Evolutionary conservation across 495 filamentous ascomycete species (phyloP).

Genomic region (Podospora fimiseda): DNA sequence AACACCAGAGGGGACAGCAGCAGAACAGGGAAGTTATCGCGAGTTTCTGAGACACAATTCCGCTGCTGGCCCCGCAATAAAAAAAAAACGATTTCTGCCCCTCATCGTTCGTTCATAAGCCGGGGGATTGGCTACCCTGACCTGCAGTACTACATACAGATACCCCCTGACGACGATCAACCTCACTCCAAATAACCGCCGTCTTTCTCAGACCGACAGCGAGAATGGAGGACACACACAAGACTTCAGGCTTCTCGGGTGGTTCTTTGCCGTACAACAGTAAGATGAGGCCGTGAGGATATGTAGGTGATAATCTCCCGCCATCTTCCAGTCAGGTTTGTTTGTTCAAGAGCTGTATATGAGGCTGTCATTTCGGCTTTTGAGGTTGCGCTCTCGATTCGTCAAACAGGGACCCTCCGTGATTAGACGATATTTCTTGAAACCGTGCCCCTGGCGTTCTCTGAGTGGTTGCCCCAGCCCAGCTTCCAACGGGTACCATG

Average conservation of each 20-base stretch:
- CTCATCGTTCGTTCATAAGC: slow-evolving; percentile 10
- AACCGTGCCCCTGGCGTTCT: slow-evolving; percentile 16
- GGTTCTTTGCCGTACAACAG: slow-evolving; percentile 4
- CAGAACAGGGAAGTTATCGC: not conserved
- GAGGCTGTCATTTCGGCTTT: slow-evolving; percentile 16
- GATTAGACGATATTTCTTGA: slow-evolving; percentile 27
- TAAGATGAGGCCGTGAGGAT: slow-evolving; percentile 11
- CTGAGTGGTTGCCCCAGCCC: slow-evolving; percentile 8
- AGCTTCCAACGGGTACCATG: slow-evolving; percentile 21
- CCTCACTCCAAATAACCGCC: slow-evolving; percentile 40
- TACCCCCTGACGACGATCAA: slow-evolving; percentile 42
- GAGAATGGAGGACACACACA: slow-evolving; percentile 8
- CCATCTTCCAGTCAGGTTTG: slow-evolving; percentile 15
- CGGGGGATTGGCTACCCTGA: not conserved
- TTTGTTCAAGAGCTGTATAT: slow-evolving; percentile 13
- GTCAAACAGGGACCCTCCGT: slow-evolving; percentile 19
- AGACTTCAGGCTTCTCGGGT: not conserved
- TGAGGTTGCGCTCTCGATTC: slow-evolving; percentile 22
- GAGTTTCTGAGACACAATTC: slow-evolving; percentile 6
- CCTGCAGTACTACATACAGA: slow-evolving; percentile 16
- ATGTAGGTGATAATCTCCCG: slow-evolving; percentile 27
- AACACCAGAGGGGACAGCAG: not conserved
- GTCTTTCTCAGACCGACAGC: slow-evolving; percentile 22
- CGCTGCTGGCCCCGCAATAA: not conserved
- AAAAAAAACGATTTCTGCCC: slow-evolving; percentile 1